phyloP scores from a whole-genome alignment of 73 alveolate species.

The Blepharisma stoltei region DNA sequence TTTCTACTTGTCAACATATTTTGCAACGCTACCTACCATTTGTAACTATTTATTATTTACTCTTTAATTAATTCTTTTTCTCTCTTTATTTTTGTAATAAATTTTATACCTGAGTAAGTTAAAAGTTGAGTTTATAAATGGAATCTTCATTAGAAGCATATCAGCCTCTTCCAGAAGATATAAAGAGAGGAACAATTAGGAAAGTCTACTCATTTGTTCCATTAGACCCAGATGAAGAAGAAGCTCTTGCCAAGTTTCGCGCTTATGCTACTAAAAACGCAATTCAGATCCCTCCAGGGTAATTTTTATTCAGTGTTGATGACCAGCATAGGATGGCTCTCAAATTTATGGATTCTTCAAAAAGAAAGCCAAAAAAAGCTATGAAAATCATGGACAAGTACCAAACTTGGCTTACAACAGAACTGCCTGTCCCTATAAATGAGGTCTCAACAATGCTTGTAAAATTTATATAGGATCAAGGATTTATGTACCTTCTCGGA shows the following conservation, averaged over 20 bases:
- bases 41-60: too few relatives aligned
- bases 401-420: neutral
- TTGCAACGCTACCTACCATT: too few relatives aligned
- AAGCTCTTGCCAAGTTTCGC: neutral
- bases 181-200: neutral
- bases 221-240: neutral
- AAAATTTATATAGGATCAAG: neutral
- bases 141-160: neutral
- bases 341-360: neutral
- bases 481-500: neutral
- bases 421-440: neutral
- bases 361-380: neutral
- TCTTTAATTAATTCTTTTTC: too few relatives aligned
- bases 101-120: too few relatives aligned
- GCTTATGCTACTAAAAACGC: neutral
- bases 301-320: neutral
- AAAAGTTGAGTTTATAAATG: neutral
- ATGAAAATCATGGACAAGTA: neutral
- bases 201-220: neutral
- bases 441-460: neutral
- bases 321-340: neutral
- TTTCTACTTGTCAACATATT: too few relatives aligned
- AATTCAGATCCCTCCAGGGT: neutral
- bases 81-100: too few relatives aligned
- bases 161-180: neutral